Conservation (phyloP, 306 rosid species). For the Cercis canadensis region DNA sequence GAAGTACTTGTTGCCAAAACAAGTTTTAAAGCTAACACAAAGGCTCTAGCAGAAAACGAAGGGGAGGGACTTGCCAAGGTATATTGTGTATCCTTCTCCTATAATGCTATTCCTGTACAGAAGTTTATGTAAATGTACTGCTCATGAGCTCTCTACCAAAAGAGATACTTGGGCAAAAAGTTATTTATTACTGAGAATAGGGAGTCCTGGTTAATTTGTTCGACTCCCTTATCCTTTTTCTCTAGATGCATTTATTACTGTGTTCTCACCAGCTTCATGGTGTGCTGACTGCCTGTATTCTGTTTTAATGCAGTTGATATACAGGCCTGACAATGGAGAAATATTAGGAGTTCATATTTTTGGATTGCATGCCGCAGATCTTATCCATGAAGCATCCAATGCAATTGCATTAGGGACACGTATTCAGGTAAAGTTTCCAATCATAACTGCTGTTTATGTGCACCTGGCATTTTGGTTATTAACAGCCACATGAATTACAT, state of each 20-base stretch:
- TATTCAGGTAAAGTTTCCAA: conserved; percentile 66
- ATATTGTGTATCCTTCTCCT: conserved; percentile 33
- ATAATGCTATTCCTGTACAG: conserved; percentile 1
- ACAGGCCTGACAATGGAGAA: conserved; percentile 98
- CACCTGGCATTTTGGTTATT: conserved; percentile 8
- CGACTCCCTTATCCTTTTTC: conserved; percentile 12
- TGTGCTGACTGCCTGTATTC: conserved; percentile 35
- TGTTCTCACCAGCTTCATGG: conserved; percentile 13
- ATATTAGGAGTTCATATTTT: conserved; percentile 96
- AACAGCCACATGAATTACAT: no score
- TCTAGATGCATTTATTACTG: conserved; percentile 19
- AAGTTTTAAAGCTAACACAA: conserved; percentile 97
- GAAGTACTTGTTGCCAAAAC: conserved; percentile 90
- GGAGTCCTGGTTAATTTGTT: conserved; percentile 15
- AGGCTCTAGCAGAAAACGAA: conserved; percentile 98
- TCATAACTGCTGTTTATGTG: neutral
- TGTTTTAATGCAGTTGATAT: conserved; percentile 74
- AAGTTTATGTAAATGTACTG: conserved; percentile 1
- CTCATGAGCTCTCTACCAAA: neutral
- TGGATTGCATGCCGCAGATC: conserved; percentile 99
- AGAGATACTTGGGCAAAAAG: neutral
- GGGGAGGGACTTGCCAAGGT: conserved; percentile 99
- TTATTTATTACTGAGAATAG: conserved; percentile 11
- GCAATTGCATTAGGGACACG: conserved; percentile 91
- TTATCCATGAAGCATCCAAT: conserved; percentile 97